Evolutionary conservation across 148 eudicot genomes (phyloP).

Genomic region (Nyssa sinensis): DNA sequence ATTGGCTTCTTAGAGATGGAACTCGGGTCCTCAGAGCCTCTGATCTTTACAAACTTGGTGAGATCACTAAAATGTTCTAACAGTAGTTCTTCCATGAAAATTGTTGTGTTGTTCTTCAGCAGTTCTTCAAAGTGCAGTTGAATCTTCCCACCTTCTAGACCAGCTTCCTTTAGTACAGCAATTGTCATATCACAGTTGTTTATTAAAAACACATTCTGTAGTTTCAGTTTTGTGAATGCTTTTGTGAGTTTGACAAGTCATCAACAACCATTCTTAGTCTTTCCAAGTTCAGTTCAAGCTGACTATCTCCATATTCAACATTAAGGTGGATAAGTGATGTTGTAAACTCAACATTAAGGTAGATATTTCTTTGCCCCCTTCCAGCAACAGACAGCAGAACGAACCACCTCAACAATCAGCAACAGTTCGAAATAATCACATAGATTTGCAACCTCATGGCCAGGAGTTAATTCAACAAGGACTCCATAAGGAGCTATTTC

Average conservation of each 20-base stretch:
- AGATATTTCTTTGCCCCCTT: too few relatives aligned
- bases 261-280: constrained; percentile 89
- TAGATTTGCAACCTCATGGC: too few relatives aligned
- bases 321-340: constrained; percentile 94
- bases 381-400: too few relatives aligned
- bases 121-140: constrained; percentile 92
- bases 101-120: constrained; percentile 80
- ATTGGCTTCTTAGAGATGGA: constrained; percentile 64
- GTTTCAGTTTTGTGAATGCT: constrained; percentile 69
- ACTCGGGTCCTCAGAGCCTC: constrained; percentile 82
- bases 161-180: constrained; percentile 88
- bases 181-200: constrained; percentile 98
- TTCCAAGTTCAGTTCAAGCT: constrained; percentile 96
- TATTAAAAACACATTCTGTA: constrained; percentile 82
- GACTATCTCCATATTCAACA: constrained; percentile 94
- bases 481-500: too few relatives aligned
- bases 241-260: constrained; percentile 79
- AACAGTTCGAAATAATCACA: too few relatives aligned
- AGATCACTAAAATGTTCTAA: constrained; percentile 84
- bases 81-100: constrained; percentile 88
- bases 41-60: constrained; percentile 83
- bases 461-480: too few relatives aligned
- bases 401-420: too few relatives aligned
- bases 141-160: constrained; percentile 90
- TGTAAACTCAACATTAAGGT: constrained; percentile 91